These are phyloP conservation scores for Neolentinus lepideus DNA, from an alignment of 1,284 basidiomycete genomes.

Conservation along the genomic window DNA sequence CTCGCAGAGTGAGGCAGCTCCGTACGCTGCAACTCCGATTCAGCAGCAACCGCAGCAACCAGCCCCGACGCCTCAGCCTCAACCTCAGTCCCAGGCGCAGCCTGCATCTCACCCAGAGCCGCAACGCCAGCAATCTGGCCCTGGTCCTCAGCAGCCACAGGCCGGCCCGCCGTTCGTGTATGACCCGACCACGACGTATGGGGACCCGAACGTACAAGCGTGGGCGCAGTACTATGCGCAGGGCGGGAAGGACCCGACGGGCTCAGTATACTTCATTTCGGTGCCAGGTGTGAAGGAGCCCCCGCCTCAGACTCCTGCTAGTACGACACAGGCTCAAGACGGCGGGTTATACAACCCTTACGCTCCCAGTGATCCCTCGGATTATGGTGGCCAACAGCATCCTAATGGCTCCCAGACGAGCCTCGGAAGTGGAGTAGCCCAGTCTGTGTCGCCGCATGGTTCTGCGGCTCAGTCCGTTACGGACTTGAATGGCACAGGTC, in stretches of 20 bases:
- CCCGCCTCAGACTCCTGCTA: neutral
- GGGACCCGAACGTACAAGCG: slow-evolving; percentile 68
- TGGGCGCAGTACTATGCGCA: slow-evolving; percentile 78
- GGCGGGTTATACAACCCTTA: neutral
- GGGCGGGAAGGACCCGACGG: slow-evolving; percentile 62
- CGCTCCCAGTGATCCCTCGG: neutral
- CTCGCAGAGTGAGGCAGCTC: neutral
- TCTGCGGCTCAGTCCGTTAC: neutral
- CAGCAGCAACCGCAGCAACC: slow-evolving; percentile 11
- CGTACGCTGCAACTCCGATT: neutral
- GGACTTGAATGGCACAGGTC: neutral
- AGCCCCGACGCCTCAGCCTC: slow-evolving; percentile 12
- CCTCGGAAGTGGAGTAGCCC: neutral
- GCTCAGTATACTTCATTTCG: slow-evolving; percentile 67
- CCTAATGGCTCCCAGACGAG: neutral
- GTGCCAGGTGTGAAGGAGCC: slow-evolving; percentile 61
- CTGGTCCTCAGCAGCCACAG: slow-evolving; percentile 11
- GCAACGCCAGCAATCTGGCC: slow-evolving; percentile 7
- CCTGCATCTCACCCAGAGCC: too few species aligned
- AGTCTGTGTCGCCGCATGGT: neutral
- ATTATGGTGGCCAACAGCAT: neutral
- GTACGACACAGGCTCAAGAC: neutral
- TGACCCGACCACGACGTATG: slow-evolving; percentile 56
- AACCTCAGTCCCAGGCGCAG: slow-evolving; percentile 13
- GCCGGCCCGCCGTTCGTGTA: slow-evolving; percentile 62